A percentile compares a stretch with the other conserved stretches of the same genome.
phyloP scores from a whole-genome alignment of 306 rosid genomes.

The Vigna hirtella region DNA sequence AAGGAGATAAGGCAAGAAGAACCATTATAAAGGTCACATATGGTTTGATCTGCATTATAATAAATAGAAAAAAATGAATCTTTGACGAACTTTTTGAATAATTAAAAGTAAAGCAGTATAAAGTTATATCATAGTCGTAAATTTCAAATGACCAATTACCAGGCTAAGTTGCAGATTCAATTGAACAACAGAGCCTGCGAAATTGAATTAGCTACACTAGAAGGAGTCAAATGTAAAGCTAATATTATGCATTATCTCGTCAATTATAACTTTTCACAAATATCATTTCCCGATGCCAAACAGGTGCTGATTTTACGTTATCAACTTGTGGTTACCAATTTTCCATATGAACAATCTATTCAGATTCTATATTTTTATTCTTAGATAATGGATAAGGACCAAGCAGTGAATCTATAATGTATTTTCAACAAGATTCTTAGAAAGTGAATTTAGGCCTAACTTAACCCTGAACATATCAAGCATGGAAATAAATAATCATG shows the following conservation, averaged over 20 bases:
- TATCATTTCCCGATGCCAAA: background rate
- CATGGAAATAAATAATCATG: no score
- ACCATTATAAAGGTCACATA: slow-evolving; percentile 69
- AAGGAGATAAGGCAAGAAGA: slow-evolving; percentile 85
- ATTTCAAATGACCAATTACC: slow-evolving; percentile 37
- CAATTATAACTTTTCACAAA: slow-evolving; percentile 33
- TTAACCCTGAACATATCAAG: no score
- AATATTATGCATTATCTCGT: slow-evolving; percentile 11
- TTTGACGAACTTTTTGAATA: slow-evolving; percentile 22
- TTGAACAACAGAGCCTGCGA: slow-evolving; percentile 26
- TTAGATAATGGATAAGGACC: slow-evolving; percentile 19
- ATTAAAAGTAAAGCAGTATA: slow-evolving; percentile 1
- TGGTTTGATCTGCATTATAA: slow-evolving; percentile 80
- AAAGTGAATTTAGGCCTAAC: background rate
- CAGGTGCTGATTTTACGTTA: slow-evolving; percentile 29
- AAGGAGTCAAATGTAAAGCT: slow-evolving; percentile 28
- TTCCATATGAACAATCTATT: slow-evolving; percentile 25
- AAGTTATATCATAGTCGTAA: background rate
- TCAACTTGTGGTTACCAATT: background rate
- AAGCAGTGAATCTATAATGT: slow-evolving; percentile 10
- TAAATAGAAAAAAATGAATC: slow-evolving; percentile 29
- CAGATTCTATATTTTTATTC: slow-evolving; percentile 21
- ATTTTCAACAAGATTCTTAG: background rate
- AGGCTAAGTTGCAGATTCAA: slow-evolving; percentile 26
- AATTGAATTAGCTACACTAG: slow-evolving; percentile 19